Evolutionary conservation across 352 stramenopile species (phyloP), one percentile per base, ranked within the genome.

Genomic region (Pythium brachiatum): DNA sequence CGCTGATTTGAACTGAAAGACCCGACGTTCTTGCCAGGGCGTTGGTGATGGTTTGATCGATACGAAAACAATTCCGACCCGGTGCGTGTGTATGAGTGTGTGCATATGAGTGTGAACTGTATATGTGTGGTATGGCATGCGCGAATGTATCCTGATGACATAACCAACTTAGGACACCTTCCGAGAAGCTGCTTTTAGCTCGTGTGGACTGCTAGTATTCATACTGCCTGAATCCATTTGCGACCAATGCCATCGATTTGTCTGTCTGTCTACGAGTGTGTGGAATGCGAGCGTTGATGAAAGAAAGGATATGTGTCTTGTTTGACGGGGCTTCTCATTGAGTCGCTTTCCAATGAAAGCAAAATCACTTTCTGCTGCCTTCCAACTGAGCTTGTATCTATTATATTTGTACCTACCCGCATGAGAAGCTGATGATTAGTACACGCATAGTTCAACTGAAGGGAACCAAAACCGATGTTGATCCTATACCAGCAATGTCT

Each of bases 371-470:
- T 90, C 81, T 90, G 81, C 79, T 90, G 80, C 80, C 80, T 89
- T 90, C 78, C 81, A 82, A 90, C 81, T 88, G 81, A 90, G 81
- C 81, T 87, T 85, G 73, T 52, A 46, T 36, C 34, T 44, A 27
- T 25, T 36, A 13, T 66, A 21, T 72, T 16, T 57, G 2, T 44
- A n/a, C 68, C n/a, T 57, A 9, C 68, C 18, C 59, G n/a, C 12
- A 73, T 76, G 76, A 79, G 71, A 64, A 88, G 67, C 62, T 87
- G 76, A 88, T 83, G 78, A 88, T 74, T 74, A 54, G 77, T 60
- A 73, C 66, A 75, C 85, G 78, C 81, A 90, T 90, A 90, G 81
- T 90, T 90, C 81, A 90, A 86, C 81, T 88, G 81, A 90, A 79
- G 53, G 36, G 69, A 66, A 32, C 75, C 71, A 79, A 74, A 59